A percentile compares a stretch with the other conserved stretches of the same genome.
These are phyloP conservation scores for Solanum megistacrolobum DNA, from an alignment of 257 asterid species.

Conservation along the genomic window DNA sequence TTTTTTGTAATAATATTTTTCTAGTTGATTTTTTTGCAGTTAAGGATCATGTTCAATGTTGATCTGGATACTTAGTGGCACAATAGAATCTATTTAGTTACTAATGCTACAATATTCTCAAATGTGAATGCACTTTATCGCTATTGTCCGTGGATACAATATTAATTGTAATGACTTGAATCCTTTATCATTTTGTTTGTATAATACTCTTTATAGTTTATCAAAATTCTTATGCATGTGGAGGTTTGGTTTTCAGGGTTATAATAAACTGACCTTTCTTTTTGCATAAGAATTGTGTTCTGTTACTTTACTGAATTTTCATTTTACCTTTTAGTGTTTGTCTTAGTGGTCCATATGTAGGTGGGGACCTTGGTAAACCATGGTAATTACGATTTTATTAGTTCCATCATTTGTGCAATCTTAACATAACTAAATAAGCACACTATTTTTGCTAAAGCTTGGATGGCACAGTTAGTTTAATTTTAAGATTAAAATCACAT, in stretches of 20 bases:
- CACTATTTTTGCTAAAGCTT: neutral
- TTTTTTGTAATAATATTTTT: neutral
- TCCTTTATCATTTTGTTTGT: neutral
- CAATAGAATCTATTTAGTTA: neutral
- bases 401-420: neutral
- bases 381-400: too few species aligned
- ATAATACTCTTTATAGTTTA: constrained; percentile 21
- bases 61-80: constrained; percentile 12
- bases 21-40: constrained; percentile 11
- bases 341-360: neutral
- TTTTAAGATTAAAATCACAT: neutral
- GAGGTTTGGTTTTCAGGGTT: constrained; percentile 16
- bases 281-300: neutral
- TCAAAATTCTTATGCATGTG: constrained; percentile 15
- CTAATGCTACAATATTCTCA: neutral
- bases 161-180: constrained; percentile 2
- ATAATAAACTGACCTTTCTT: neutral
- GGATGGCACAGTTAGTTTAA: neutral
- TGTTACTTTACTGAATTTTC: neutral
- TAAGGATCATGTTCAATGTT: neutral
- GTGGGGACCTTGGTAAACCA: neutral
- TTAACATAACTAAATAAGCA: neutral
- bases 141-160: constrained; percentile 6
- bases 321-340: neutral
- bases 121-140: constrained; percentile 7